Conservation (phyloP, 176 grass and related monocot species). For the Avena atlantica region DNA sequence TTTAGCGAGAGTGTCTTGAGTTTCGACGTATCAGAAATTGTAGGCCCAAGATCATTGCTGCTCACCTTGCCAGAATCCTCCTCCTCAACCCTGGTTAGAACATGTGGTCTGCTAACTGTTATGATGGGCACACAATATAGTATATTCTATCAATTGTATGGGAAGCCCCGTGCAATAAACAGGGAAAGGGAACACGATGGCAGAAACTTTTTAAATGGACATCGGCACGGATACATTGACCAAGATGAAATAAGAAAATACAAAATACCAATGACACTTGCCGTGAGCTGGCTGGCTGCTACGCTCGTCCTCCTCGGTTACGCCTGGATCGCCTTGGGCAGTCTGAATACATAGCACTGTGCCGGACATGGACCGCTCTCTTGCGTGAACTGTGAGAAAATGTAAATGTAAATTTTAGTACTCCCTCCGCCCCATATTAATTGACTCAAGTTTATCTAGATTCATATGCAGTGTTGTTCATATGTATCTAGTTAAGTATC, state of each 20-base stretch:
- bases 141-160: too few species aligned
- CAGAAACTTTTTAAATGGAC: too few species aligned
- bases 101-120: background rate
- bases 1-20: conserved; percentile 5
- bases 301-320: background rate
- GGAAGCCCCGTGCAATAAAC: too few species aligned
- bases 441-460: too few species aligned
- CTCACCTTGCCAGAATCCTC: background rate
- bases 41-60: conserved; percentile 3
- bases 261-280: background rate
- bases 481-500: too few species aligned
- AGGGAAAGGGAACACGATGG: too few species aligned
- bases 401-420: too few species aligned
- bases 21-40: background rate
- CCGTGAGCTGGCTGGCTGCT: background rate
- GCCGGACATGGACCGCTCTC: background rate
- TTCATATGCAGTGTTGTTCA: too few species aligned
- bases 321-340: background rate
- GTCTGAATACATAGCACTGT: conserved; percentile 38
- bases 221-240: background rate
- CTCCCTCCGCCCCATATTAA: too few species aligned
- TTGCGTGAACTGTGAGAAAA: background rate
- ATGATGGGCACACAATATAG: too few species aligned
- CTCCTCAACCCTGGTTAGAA: background rate
- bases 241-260: background rate